These are phyloP conservation scores for Mycotypha africana DNA, from an alignment of 371 early-diverging fungal species.

Conservation along the genomic window DNA sequence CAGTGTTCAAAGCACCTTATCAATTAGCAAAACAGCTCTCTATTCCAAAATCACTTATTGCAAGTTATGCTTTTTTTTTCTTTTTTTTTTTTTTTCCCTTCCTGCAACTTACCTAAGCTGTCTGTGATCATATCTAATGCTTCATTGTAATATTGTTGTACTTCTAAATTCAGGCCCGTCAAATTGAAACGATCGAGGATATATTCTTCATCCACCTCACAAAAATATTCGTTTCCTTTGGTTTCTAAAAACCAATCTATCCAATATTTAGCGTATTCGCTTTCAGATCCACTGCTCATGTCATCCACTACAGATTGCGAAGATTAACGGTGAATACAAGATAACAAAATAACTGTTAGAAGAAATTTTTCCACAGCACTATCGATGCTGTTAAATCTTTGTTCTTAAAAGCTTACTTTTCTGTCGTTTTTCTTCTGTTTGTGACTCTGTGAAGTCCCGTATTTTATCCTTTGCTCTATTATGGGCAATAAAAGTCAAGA, in stretches of 20 bases:
- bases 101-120: slow-evolving; percentile 40
- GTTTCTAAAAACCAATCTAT: slow-evolving; percentile 69
- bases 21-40: not conserved
- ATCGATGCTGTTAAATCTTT: not conserved
- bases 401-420: not conserved
- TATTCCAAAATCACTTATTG: not conserved
- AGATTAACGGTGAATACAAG: too few species aligned
- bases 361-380: too few species aligned
- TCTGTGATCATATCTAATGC: slow-evolving; percentile 91
- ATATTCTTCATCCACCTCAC: slow-evolving; percentile 92
- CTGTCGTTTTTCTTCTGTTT: not conserved
- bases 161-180: slow-evolving; percentile 75
- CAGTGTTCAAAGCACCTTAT: not conserved
- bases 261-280: slow-evolving; percentile 69
- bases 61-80: not conserved
- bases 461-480: slow-evolving; percentile 3
- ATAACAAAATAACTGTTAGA: too few species aligned
- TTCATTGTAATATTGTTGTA: slow-evolving; percentile 64
- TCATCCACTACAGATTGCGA: not conserved
- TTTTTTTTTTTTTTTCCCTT: not conserved
- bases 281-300: slow-evolving; percentile 51
- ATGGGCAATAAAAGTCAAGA: too few species aligned
- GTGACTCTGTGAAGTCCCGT: slow-evolving; percentile 6
- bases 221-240: slow-evolving; percentile 87
- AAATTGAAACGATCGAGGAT: slow-evolving; percentile 93